phyloP scores from a whole-genome alignment of 805 yeast species.

The Candida ovalis region DNA sequence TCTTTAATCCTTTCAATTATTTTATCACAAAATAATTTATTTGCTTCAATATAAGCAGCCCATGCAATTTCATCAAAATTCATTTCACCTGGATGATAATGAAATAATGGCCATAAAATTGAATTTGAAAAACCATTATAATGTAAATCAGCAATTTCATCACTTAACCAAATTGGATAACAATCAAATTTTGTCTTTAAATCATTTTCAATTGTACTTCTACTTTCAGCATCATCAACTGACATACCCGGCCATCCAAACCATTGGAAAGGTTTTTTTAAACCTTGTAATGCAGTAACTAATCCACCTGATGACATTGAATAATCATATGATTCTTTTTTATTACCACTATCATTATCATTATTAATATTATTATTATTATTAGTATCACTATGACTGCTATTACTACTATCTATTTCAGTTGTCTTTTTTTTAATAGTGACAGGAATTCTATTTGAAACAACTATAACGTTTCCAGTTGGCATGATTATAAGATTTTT shows the following conservation, averaged over 20 bases:
- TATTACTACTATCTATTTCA: neutral
- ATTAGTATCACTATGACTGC: too few relatives aligned
- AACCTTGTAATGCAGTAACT: constrained; percentile 91
- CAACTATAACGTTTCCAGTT: constrained; percentile 76
- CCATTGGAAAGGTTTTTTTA: constrained; percentile 92
- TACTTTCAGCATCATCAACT: constrained; percentile 67
- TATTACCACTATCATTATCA: neutral
- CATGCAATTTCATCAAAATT: constrained; percentile 96
- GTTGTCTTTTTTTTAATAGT: constrained; percentile 63
- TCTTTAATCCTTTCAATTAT: constrained; percentile 69
- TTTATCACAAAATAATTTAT: constrained; percentile 71
- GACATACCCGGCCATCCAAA: constrained; percentile 98
- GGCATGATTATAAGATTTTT: too few relatives aligned
- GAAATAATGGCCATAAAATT: constrained; percentile 96
- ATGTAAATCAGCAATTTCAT: constrained; percentile 90
- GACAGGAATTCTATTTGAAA: constrained; percentile 92
- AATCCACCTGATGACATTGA: constrained; percentile 96
- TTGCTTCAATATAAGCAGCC: constrained; percentile 96
- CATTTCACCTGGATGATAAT: constrained; percentile 99
- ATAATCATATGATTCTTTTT: constrained; percentile 52
- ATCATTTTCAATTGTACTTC: constrained; percentile 63
- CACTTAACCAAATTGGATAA: constrained; percentile 82
- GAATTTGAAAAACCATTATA: constrained; percentile 95
- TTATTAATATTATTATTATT: too few relatives aligned
- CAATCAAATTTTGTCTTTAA: constrained; percentile 78